Evolutionary conservation across 768 basidiomycete genomes (phyloP), one percentile per base, ranked within the genome.

Genomic region (Pleurotus sapidus): DNA sequence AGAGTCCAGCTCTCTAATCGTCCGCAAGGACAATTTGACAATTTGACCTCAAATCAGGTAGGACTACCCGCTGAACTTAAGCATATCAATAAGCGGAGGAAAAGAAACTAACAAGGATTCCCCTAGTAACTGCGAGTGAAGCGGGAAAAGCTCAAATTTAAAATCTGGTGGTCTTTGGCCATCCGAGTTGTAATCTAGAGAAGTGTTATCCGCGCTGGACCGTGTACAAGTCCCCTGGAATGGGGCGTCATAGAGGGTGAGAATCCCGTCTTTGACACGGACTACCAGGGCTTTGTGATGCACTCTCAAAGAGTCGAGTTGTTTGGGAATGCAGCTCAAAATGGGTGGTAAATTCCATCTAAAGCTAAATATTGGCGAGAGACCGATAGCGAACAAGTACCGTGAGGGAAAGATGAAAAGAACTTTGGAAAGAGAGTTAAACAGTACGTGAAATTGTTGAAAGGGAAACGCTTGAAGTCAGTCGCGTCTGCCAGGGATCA

Each of bases 61-160:
- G 83, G 86, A 84, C 77, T 86, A 87, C 86, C 85, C 82, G 80
- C 86, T 85, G 84, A 86, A 87, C 83, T 87, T 87, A 86, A 87
- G 86, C 85, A 87, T 86, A 87, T 87, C 83, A 88, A 86, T 87
- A 87, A 88, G 86, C 82, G 81, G 86, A 87, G 86, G 86, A 87
- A 87, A 88, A 88, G 87, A 86, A 88, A 88, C 84, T 86, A 87
- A 87, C 86, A 81, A 86, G 86, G 86, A 87, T 87, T 87, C 84
- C 86, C 84, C 79, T 84, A 87, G 86, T 87, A 87, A 84, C 86
- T 84, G 85, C 84, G 82, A 87, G 86, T 85, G 86, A 87, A 88
- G 82, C 74, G 82, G 85, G 84, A 87, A 81, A 74, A 86, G 83
- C 85, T 86, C 84, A 86, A 86, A 84, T 86, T 86, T 85, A 75